These are phyloP conservation scores for Picochlorum sp. DNA, from an alignment of 139 green algal genomes.

Conservation along the genomic window DNA sequence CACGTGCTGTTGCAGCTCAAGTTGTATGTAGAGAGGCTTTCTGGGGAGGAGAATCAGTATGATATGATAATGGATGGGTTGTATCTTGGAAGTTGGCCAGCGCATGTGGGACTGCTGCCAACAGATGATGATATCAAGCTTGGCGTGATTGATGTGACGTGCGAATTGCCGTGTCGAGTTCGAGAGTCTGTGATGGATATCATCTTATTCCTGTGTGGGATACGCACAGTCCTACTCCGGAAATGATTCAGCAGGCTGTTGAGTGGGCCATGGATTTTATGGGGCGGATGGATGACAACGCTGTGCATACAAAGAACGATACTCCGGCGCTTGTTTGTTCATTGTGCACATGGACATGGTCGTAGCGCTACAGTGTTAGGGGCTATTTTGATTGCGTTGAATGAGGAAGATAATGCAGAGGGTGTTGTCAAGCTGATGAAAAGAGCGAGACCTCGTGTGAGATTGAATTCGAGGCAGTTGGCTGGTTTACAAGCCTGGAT, in stretches of 20 bases:
- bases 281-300: too few species aligned
- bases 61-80: constrained; percentile 23
- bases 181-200: constrained; percentile 33
- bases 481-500: constrained; percentile 27
- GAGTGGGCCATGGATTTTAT: constrained; percentile 25
- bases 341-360: constrained; percentile 58
- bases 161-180: constrained; percentile 48
- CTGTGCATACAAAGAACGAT: too few species aligned
- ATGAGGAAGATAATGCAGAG: constrained; percentile 2
- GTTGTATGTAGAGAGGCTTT: constrained; percentile 25
- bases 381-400: constrained; percentile 37
- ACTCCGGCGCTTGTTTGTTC: constrained; percentile 32
- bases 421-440: constrained; percentile 19
- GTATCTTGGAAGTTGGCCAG: constrained; percentile 35
- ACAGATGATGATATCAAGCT: constrained; percentile 9
- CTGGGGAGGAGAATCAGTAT: constrained; percentile 35
- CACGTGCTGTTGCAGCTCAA: constrained; percentile 46
- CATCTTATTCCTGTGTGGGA: constrained; percentile 46
- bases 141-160: constrained; percentile 56
- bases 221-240: constrained; percentile 37
- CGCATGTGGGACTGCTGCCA: constrained; percentile 29
- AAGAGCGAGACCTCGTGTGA: constrained; percentile 26
- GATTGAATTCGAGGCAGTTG: constrained; percentile 31
- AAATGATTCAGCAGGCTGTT: constrained; percentile 42
- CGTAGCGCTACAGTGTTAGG: constrained; percentile 39